phyloP scores from a whole-genome alignment of 2,329 filamentous ascomycete genomes.

The Aspergillus sp. region DNA sequence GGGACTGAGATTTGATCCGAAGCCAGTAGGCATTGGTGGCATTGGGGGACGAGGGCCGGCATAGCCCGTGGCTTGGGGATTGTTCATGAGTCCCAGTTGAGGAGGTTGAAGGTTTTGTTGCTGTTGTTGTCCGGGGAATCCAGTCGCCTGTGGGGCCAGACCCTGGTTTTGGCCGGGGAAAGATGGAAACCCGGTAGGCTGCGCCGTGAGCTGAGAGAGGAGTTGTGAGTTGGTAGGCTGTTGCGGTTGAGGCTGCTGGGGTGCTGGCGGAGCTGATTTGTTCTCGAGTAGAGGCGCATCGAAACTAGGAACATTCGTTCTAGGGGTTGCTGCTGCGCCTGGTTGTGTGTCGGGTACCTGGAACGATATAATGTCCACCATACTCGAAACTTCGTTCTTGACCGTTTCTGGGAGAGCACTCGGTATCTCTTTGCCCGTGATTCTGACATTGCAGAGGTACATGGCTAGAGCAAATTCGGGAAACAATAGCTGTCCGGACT shows the following conservation, averaged over 20 bases:
- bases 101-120: slow-evolving; percentile 66
- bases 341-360: slow-evolving; percentile 76
- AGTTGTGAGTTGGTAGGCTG: slow-evolving; percentile 72
- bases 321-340: slow-evolving; percentile 54
- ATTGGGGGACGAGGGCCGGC: slow-evolving; percentile 78
- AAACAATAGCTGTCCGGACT: slow-evolving; percentile 93
- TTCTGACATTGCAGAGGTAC: slow-evolving; percentile 94
- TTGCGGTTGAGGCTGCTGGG: slow-evolving; percentile 69
- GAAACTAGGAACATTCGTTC: slow-evolving; percentile 73
- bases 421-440: slow-evolving; percentile 85
- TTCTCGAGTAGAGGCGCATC: slow-evolving; percentile 59
- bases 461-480: slow-evolving; percentile 97
- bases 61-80: slow-evolving; percentile 78
- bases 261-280: slow-evolving; percentile 54
- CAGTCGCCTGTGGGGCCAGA: slow-evolving; percentile 44
- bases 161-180: slow-evolving; percentile 47
- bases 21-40: slow-evolving; percentile 77
- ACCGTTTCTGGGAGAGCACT: slow-evolving; percentile 77
- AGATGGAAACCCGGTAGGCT: slow-evolving; percentile 55
- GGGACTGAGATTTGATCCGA: slow-evolving; percentile 66
- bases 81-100: slow-evolving; percentile 71
- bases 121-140: slow-evolving; percentile 52
- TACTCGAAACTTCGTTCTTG: slow-evolving; percentile 96
- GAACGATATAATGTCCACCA: slow-evolving; percentile 99
- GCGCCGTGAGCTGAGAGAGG: slow-evolving; percentile 60